Conservation (phyloP, 129 eudicot species). For the Daucus carota region DNA sequence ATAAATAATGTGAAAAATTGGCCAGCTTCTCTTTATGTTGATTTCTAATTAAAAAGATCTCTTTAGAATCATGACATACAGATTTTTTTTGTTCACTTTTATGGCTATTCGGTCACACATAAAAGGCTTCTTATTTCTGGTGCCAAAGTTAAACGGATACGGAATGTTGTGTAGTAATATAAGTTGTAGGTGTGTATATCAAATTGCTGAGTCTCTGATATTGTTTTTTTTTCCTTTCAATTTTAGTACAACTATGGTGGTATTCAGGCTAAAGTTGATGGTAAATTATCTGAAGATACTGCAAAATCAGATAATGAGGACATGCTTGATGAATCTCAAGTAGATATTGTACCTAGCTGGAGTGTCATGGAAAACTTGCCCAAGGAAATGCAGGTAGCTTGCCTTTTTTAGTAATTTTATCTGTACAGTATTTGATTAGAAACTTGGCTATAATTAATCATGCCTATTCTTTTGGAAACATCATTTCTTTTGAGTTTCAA, state of each 20-base stretch:
- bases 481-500: neutral
- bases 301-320: slow-evolving; percentile 22
- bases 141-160: neutral
- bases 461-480: neutral
- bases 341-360: slow-evolving; percentile 80
- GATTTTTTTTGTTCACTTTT: neutral
- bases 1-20: neutral
- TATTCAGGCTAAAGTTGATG: slow-evolving; percentile 51
- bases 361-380: slow-evolving; percentile 76
- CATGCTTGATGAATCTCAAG: slow-evolving; percentile 34
- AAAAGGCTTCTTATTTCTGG: neutral
- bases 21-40: neutral
- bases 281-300: slow-evolving; percentile 21
- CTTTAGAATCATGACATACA: neutral
- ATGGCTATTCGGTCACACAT: neutral
- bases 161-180: neutral
- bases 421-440: neutral
- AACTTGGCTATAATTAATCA: neutral
- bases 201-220: neutral
- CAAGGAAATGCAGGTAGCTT: slow-evolving; percentile 59
- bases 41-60: neutral
- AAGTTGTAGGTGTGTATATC: neutral
- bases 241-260: slow-evolving; percentile 94
- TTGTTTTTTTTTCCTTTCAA: neutral
- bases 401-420: neutral